Evolutionary conservation across 805 yeast genomes (phyloP), one percentile per base, ranked within the genome.

Genomic region (Saturnispora ahearnii): DNA sequence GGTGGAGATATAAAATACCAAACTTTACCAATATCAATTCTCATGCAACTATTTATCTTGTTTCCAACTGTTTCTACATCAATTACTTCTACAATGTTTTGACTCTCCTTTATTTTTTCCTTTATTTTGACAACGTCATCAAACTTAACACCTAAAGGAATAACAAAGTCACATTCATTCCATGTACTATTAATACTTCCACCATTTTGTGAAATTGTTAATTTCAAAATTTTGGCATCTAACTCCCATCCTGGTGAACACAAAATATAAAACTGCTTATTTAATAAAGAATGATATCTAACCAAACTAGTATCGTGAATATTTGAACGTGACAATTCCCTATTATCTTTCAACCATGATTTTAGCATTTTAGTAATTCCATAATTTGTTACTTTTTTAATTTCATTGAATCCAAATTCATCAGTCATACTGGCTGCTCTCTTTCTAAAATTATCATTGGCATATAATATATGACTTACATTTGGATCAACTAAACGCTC

Each of bases 381-480:
- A 4, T 30, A 29, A 7, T 6, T 18, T 8, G 42, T 42, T 8
- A 48, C 30, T 15, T 18, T 15, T 3, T 74, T 62, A 0, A 64
- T 65, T 53, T 68, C 78, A 52, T 93, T 81, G 60, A 84, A 87
- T 0, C 89, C 90, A 60, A 59, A 79, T 13, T 55, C 55, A 59
- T 89, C 95, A 0, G 75, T 72, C 44, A 76, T 71, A 2, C 49
- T 50, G 3, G 41, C 12, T 4, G 74, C 64, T 22, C 70, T 53
- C 0, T 49, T 51, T 3, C 13, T 13, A 12, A 42, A 18, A 2
- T 34, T 38, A 30, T 44, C 48, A n/a, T 37, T 47, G 1, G 51
- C 54, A 2, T 30, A 8, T 26, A 76, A 73, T 36, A 82, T 68
- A 57, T 87, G 83, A 21, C 62, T 59, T 0, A 87, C 84, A 55